phyloP scores from a whole-genome alignment of 2,329 filamentous ascomycete genomes.

The Pseudocercospora macadamiae region DNA sequence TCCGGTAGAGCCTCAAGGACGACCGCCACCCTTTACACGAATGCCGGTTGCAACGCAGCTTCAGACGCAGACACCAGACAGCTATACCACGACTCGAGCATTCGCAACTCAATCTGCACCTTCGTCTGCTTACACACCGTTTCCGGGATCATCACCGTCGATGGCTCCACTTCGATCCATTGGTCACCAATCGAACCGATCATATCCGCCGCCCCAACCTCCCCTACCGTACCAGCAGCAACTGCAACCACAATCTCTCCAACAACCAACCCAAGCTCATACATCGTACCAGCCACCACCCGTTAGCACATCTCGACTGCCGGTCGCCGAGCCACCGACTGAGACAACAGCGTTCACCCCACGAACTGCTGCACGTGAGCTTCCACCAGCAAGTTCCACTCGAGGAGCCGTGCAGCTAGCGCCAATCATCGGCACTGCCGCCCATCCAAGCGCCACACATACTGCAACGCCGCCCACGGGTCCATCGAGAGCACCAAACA shows the following conservation, averaged over 20 bases:
- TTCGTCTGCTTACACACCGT: conserved; percentile 19
- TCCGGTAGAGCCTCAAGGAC: conserved; percentile 23
- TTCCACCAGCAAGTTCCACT: conserved; percentile 9
- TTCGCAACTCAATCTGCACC: conserved; percentile 28
- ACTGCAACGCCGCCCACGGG: conserved; percentile 4
- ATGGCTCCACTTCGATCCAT: conserved; percentile 23
- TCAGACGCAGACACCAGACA: conserved; percentile 14
- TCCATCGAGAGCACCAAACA: not conserved
- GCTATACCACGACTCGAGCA: conserved; percentile 19
- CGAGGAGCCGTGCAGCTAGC: conserved; percentile 29
- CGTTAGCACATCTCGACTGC: conserved; percentile 20
- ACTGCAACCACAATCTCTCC: conserved; percentile 6
- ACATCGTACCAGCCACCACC: conserved; percentile 9
- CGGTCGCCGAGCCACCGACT: conserved; percentile 30
- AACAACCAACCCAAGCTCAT: conserved; percentile 5
- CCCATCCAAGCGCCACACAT: not conserved
- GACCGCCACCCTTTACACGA: conserved; percentile 4
- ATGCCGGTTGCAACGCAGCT: conserved; percentile 14
- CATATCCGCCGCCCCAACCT: conserved; percentile 23
- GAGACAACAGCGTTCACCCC: conserved; percentile 31
- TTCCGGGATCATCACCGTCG: conserved; percentile 18
- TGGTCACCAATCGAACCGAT: conserved; percentile 21
- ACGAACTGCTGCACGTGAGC: conserved; percentile 21
- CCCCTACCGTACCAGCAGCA: conserved; percentile 19
- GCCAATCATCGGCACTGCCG: conserved; percentile 28